Conservation (phyloP, 495 filamentous ascomycete genomes). For the Tuber melanosporum region DNA sequence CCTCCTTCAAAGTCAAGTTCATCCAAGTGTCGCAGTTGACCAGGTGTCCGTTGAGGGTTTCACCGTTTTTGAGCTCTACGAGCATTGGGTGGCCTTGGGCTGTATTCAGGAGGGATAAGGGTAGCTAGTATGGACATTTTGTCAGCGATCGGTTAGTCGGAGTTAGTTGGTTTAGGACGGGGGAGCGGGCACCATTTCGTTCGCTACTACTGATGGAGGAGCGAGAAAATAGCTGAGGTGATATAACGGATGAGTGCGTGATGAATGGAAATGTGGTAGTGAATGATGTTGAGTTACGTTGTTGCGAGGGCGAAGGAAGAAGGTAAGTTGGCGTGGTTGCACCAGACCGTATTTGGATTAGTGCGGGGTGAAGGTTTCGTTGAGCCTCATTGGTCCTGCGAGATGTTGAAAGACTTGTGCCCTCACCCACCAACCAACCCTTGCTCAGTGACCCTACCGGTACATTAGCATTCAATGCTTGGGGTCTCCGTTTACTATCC, state of each 20-base stretch:
- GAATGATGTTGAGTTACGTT: not conserved
- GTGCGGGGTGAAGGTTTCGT: not conserved
- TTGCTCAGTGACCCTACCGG: not conserved
- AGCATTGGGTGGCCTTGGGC: constrained; percentile 98
- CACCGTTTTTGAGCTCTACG: constrained; percentile 97
- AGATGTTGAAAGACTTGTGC: not conserved
- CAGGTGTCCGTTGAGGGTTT: constrained; percentile 91
- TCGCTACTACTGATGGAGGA: not conserved
- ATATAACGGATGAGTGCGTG: not conserved
- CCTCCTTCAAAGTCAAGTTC: constrained; percentile 94
- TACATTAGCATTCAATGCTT: not conserved
- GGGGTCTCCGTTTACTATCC: not conserved
- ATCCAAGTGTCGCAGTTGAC: constrained; percentile 98
- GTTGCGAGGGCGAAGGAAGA: not conserved
- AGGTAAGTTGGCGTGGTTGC: not conserved
- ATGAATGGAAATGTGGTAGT: not conserved
- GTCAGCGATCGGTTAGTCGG: not conserved
- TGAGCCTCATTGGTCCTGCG: not conserved
- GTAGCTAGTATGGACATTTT: constrained; percentile 55
- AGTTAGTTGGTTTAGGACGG: not conserved
- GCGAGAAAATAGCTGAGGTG: not conserved
- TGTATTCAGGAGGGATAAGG: constrained; percentile 84
- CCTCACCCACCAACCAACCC: not conserved
- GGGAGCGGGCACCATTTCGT: not conserved
- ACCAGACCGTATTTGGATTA: not conserved